Conservation (phyloP, 495 filamentous ascomycete species). For the Podospora anserina region DNA sequence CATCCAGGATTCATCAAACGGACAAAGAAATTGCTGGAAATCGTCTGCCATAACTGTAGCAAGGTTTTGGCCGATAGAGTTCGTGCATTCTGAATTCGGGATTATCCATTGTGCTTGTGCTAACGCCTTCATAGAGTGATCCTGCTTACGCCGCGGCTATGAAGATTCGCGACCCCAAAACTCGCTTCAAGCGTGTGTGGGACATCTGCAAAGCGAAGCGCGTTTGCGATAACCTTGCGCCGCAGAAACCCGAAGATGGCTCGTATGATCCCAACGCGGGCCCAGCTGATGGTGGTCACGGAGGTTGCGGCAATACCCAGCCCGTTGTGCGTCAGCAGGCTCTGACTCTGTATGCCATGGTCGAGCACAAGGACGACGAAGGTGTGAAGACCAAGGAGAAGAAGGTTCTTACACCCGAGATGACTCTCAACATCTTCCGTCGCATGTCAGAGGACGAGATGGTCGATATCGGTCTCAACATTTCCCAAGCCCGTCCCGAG, state of each 20-base stretch:
- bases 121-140: conserved; percentile 72
- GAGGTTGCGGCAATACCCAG: conserved; percentile 89
- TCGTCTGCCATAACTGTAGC: conserved; percentile 96
- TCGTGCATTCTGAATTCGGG: conserved; percentile 59
- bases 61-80: conserved; percentile 93
- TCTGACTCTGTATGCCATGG: conserved; percentile 65
- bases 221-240: conserved; percentile 71
- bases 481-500: conserved; percentile 89
- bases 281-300: conserved; percentile 53
- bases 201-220: conserved; percentile 80
- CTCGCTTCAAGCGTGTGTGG: conserved; percentile 87
- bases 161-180: conserved; percentile 82
- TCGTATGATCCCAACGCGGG: conserved; percentile 50
- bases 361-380: conserved; percentile 62
- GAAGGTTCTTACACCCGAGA: conserved; percentile 74
- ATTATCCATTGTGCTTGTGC: conserved; percentile 48
- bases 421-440: conserved; percentile 79
- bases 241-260: conserved; percentile 55
- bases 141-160: conserved; percentile 76
- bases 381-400: conserved; percentile 78
- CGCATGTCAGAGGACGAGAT: conserved; percentile 78
- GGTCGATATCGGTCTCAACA: conserved; percentile 81
- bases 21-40: conserved; percentile 96
- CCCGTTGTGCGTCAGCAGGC: conserved; percentile 82
- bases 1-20: conserved; percentile 96